A percentile compares a stretch with the other conserved stretches of the same genome.
Evolutionary conservation across 1,139 yeast genomes (phyloP).

Genomic region (Diutina scorzettiae): DNA sequence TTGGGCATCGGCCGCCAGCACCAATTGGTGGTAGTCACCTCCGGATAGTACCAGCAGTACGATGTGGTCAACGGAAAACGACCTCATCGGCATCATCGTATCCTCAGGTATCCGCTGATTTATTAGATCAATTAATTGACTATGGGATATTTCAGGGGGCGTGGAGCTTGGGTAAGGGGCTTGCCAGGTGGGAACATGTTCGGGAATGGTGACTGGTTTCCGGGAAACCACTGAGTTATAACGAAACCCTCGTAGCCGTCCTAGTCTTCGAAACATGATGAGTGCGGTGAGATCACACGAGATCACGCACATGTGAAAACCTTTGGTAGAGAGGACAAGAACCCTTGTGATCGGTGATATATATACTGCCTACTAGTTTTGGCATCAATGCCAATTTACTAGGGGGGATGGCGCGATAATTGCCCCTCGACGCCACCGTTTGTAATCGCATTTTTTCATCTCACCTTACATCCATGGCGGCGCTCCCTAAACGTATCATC

Average conservation of each 20-base stretch:
- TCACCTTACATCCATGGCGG: slow-evolving; percentile 30
- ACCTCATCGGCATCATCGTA: background rate
- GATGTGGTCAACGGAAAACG: background rate
- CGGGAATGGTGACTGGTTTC: no score
- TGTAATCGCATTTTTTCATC: background rate
- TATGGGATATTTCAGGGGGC: background rate
- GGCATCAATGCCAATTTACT: no score
- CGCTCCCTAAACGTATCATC: slow-evolving; percentile 78
- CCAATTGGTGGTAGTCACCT: background rate
- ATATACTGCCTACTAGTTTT: no score
- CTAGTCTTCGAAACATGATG: no score
- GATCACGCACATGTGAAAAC: no score
- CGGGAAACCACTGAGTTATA: no score
- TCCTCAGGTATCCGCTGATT: slow-evolving; percentile 1
- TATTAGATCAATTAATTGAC: background rate
- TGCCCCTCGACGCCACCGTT: background rate
- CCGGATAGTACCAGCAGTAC: background rate
- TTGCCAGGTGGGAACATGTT: no score
- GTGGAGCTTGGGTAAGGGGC: background rate
- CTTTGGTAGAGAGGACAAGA: no score
- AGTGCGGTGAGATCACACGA: no score
- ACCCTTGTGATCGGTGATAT: no score
- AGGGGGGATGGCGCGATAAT: no score
- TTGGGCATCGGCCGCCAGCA: background rate
- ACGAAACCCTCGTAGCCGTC: no score